Evolutionary conservation across 2,329 filamentous ascomycete genomes (phyloP).

Genomic region (Aspergillus brunneoviolaceus): DNA sequence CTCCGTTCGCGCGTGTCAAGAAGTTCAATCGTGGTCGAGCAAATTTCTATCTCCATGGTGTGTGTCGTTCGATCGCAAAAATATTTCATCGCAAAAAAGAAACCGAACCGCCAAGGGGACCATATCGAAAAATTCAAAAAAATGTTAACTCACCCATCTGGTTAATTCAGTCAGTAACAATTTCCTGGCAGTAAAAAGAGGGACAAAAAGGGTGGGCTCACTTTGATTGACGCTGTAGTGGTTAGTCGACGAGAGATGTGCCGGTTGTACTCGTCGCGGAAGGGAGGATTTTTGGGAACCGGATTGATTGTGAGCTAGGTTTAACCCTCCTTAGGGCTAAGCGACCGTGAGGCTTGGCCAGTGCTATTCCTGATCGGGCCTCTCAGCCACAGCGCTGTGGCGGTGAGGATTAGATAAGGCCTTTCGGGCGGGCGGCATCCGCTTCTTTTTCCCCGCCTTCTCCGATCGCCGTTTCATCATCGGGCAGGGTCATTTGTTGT

Average conservation of each 20-base stretch:
- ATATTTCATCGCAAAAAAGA: constrained; percentile 24
- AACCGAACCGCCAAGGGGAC: constrained; percentile 28
- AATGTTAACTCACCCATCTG: constrained; percentile 62
- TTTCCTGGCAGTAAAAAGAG: constrained; percentile 16
- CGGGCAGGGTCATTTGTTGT: neutral
- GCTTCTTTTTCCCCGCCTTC: constrained; percentile 17
- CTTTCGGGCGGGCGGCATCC: constrained; percentile 8
- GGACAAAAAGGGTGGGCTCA: constrained; percentile 34
- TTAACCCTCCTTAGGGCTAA: constrained; percentile 46
- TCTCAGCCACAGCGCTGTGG: constrained; percentile 16
- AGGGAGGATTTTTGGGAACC: constrained; percentile 43
- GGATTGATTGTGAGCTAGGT: constrained; percentile 40
- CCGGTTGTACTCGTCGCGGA: constrained; percentile 38
- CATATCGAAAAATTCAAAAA: constrained; percentile 24
- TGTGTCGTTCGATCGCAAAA: constrained; percentile 28
- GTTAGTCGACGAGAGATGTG: constrained; percentile 41
- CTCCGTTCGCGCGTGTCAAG: neutral
- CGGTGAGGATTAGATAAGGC: constrained; percentile 12
- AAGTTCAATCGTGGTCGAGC: neutral
- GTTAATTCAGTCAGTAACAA: constrained; percentile 30
- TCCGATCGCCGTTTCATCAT: constrained; percentile 4
- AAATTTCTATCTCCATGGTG: constrained; percentile 8
- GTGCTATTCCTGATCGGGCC: constrained; percentile 30
- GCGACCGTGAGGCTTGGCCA: constrained; percentile 31
- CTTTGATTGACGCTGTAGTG: constrained; percentile 56